Conservation (phyloP, 139 green algal genomes). For the Chlamydomonas sphaeroides region DNA sequence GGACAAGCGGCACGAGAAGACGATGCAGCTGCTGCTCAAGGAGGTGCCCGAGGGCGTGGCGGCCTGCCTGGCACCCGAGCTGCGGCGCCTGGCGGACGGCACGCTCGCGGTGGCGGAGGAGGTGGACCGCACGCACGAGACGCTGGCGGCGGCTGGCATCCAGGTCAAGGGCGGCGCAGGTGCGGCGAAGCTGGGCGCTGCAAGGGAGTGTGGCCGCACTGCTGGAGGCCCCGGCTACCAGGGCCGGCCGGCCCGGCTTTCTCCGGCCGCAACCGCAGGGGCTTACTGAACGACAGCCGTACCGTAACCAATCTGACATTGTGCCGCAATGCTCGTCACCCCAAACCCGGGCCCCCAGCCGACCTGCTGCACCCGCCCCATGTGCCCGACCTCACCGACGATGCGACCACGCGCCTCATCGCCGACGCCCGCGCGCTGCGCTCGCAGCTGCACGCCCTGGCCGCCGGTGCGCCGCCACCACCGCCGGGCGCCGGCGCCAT, state of each 20-base stretch:
- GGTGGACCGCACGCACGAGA: neutral
- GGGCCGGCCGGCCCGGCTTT: too few relatives aligned
- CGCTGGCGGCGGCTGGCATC: neutral
- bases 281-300: too few relatives aligned
- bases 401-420: constrained; percentile 3
- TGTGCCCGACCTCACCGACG: constrained; percentile 12
- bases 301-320: too few relatives aligned
- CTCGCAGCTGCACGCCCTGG: constrained; percentile 13
- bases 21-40: constrained; percentile 5
- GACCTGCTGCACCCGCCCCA: neutral
- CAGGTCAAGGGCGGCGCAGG: neutral
- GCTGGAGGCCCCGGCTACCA: too few relatives aligned
- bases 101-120: constrained; percentile 12
- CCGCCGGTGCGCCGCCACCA: neutral
- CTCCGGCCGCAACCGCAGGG: too few relatives aligned
- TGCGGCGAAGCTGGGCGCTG: neutral
- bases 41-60: constrained; percentile 17
- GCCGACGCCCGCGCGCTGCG: neutral
- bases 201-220: too few relatives aligned
- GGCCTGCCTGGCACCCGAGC: neutral
- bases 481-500: too few relatives aligned
- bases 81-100: constrained; percentile 7
- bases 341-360: too few relatives aligned
- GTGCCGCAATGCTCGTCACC: too few relatives aligned
- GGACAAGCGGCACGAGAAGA: constrained; percentile 24